Evolutionary conservation across 257 asterid genomes (phyloP).

Genomic region (Apocynum venetum): DNA sequence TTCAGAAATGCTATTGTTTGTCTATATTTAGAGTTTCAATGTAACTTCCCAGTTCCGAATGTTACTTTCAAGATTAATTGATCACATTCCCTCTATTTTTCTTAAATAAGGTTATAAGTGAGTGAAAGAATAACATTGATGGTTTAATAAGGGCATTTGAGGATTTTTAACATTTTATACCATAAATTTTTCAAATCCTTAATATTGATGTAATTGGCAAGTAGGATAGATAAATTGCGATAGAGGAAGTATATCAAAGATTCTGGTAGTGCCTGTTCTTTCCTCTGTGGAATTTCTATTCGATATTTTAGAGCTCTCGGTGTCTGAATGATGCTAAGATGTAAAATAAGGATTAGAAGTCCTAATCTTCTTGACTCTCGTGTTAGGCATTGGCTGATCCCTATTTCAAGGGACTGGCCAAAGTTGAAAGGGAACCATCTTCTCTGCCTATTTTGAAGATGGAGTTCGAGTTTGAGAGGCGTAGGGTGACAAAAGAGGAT

Average conservation of each 20-base stretch:
- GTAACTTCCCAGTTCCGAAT: too few species aligned
- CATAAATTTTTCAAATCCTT: too few species aligned
- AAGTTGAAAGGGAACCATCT: slow-evolving; percentile 79
- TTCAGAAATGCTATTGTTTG: too few species aligned
- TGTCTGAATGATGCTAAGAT: not conserved
- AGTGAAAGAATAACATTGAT: too few species aligned
- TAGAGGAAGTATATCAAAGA: not conserved
- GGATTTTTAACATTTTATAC: too few species aligned
- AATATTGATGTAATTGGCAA: too few species aligned
- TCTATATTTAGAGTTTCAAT: too few species aligned
- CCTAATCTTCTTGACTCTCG: slow-evolving; percentile 4
- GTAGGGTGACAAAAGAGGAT: slow-evolving; percentile 80
- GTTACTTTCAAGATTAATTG: too few species aligned
- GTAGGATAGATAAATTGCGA: too few species aligned
- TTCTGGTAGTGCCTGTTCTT: not conserved
- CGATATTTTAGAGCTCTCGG: not conserved
- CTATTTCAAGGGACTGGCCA: slow-evolving; percentile 74
- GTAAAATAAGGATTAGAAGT: not conserved
- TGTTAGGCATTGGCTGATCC: slow-evolving; percentile 77
- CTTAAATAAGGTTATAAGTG: too few species aligned
- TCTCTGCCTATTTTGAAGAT: slow-evolving; percentile 67
- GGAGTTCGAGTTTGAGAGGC: slow-evolving; percentile 86
- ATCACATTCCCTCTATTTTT: too few species aligned
- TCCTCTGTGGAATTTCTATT: not conserved
- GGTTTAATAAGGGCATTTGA: too few species aligned